Base-by-base conservation (phyloP, 139 green algal species). In the Limnomonas spitsbergensis region DNA sequence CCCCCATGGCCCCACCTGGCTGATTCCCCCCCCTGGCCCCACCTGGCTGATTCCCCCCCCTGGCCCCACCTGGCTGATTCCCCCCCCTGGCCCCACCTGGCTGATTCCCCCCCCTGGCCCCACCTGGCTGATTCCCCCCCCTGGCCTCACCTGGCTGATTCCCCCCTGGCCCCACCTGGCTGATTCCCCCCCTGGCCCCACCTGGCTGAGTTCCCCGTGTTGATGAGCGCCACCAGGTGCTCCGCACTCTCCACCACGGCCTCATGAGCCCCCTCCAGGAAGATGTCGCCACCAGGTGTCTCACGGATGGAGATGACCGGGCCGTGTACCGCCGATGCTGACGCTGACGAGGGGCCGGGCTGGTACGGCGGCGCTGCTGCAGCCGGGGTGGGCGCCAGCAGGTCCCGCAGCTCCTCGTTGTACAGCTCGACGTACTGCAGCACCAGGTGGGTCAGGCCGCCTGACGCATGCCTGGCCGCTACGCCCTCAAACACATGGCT, bases 401-500 rank as follows among this genome's bases (percentile, higher is more conserved):
- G 83, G 81, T 94, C 90, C 2, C 80, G 81, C 76, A 94, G 75
- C 66, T 94, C 84, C 76, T 94, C 90, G 72, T 92, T 94, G 81
- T 94, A 94, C 69, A 94, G 85, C 86, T 94, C 90, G 75, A 94
- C 40, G 2, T 69, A 77, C 61, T 29, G 3, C 81, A 81, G 32
- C 81, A 83, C 78, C 91, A 87, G 3, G 82, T 87, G 2, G 85
- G 81, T 76, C 90, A 90, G 31, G 74, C 61, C 53, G 84, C 81
- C 35, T 76, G 74, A 24, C 75, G 69, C 27, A 90, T 75, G 14
- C 47, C 47, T 61, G 14, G 47, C 47, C 14, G 14, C 47, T 29
- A 61, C 20, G 47, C 14, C 47, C 47, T 61, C 14, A 20, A 61
- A 61, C 20, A 61, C n/a, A n/a, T n/a, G n/a, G n/a, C n/a, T n/a